Conservation (phyloP, 2,329 filamentous ascomycete genomes). For the Coniella lustricola region DNA sequence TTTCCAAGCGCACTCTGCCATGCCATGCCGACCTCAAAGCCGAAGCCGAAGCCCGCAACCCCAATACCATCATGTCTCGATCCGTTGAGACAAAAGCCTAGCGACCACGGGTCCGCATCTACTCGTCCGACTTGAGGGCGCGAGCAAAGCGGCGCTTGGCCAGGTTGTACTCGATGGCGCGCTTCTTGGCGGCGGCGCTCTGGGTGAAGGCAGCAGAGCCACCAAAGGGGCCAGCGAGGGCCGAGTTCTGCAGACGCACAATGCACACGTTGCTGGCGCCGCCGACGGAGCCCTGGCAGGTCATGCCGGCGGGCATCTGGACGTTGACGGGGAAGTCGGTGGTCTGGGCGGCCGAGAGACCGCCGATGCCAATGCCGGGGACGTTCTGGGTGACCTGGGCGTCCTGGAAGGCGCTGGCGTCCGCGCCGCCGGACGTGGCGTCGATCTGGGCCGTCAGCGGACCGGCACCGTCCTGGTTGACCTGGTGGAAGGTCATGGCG, state of each 20-base stretch:
- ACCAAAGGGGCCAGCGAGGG: slow-evolving; percentile 59
- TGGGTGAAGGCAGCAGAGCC: slow-evolving; percentile 61
- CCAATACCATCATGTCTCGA: too few relatives aligned
- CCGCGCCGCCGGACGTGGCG: slow-evolving; percentile 55
- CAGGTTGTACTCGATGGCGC: slow-evolving; percentile 48
- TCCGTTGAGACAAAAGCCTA: too few relatives aligned
- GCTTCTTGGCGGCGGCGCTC: slow-evolving; percentile 50
- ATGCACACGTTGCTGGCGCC: slow-evolving; percentile 58
- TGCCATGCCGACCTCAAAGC: too few relatives aligned
- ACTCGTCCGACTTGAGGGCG: slow-evolving; percentile 11
- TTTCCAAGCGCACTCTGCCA: too few relatives aligned
- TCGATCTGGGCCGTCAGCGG: slow-evolving; percentile 56
- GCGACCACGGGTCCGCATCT: too few relatives aligned
- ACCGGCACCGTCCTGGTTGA: slow-evolving; percentile 65
- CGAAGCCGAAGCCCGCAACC: too few relatives aligned
- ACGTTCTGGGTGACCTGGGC: slow-evolving; percentile 47
- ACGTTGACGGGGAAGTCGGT: slow-evolving; percentile 60
- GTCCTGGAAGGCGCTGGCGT: slow-evolving; percentile 51
- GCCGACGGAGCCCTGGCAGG: slow-evolving; percentile 52
- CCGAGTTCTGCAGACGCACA: slow-evolving; percentile 55
- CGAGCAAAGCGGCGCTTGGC: slow-evolving; percentile 26
- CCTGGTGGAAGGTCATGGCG: slow-evolving; percentile 59
- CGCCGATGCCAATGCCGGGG: slow-evolving; percentile 33
- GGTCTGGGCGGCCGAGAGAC: slow-evolving; percentile 51
- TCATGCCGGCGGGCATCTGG: slow-evolving; percentile 62